Conservation (phyloP, 805 yeast species). For the Spencermartinsiella europaea region DNA sequence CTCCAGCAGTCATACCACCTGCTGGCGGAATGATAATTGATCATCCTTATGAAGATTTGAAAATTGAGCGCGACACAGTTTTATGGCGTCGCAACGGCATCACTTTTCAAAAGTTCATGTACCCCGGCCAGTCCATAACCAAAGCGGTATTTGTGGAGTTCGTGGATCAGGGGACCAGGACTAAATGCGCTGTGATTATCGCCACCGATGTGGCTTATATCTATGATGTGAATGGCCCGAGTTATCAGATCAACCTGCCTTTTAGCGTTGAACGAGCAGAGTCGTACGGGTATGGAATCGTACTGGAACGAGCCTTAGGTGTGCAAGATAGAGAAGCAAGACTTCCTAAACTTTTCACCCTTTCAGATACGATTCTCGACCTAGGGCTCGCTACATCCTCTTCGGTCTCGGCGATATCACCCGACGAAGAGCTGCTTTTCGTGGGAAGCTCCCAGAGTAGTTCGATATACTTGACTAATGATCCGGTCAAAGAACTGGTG, state of each 20-base stretch:
- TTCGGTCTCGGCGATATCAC: conserved; percentile 58
- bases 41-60: conserved; percentile 7
- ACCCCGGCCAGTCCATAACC: conserved; percentile 44
- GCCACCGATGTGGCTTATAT: conserved; percentile 56
- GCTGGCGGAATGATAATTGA: no score
- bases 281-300: conserved; percentile 61
- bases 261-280: conserved; percentile 57
- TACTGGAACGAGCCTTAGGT: conserved; percentile 47
- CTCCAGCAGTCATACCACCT: not conserved
- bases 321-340: not conserved
- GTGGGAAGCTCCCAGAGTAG: conserved; percentile 42
- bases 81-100: conserved; percentile 47
- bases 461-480: conserved; percentile 53
- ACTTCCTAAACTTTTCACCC: conserved; percentile 48
- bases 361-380: conserved; percentile 71
- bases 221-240: conserved; percentile 55
- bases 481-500: conserved; percentile 41
- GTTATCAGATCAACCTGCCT: conserved; percentile 62
- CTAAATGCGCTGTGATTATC: conserved; percentile 52
- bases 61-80: conserved; percentile 28
- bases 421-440: conserved; percentile 51
- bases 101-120: conserved; percentile 45
- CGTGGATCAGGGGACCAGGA: conserved; percentile 17
- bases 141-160: conserved; percentile 61
- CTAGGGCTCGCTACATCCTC: conserved; percentile 68